phyloP scores from a whole-genome alignment of 2,329 filamentous ascomycete species.

The Drechmeria coniospora region DNA sequence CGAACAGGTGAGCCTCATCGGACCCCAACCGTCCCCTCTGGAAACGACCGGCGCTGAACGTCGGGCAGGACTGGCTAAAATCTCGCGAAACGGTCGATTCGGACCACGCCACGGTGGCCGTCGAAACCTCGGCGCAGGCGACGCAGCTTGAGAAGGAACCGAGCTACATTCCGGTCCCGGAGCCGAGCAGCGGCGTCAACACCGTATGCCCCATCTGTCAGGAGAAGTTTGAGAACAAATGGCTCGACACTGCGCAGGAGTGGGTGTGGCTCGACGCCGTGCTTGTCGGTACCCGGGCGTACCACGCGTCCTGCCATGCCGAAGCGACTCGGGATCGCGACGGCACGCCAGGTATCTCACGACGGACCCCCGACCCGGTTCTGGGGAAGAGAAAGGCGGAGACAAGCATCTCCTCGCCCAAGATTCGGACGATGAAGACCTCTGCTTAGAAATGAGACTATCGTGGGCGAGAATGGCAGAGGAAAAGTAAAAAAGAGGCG shows the following conservation, averaged over 20 bases:
- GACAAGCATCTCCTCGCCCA: constrained; percentile 28
- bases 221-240: constrained; percentile 83
- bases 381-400: constrained; percentile 65
- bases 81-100: constrained; percentile 67
- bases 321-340: constrained; percentile 59
- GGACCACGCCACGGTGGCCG: constrained; percentile 23
- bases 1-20: constrained; percentile 53
- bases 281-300: constrained; percentile 63
- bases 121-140: constrained; percentile 16
- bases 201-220: constrained; percentile 86
- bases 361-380: constrained; percentile 47
- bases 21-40: neutral
- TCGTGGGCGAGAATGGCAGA: neutral
- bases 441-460: constrained; percentile 10
- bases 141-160: constrained; percentile 26
- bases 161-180: constrained; percentile 70
- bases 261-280: constrained; percentile 93
- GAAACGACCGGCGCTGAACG: constrained; percentile 11
- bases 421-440: constrained; percentile 20
- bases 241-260: constrained; percentile 85
- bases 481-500: neutral
- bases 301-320: constrained; percentile 77
- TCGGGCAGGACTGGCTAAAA: constrained; percentile 67
- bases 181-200: constrained; percentile 58
- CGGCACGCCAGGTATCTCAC: constrained; percentile 22